A percentile compares a stretch with the other conserved stretches of the same genome.
phyloP scores from a whole-genome alignment of 371 early-diverging fungal species.

The Mortierella sp. region DNA sequence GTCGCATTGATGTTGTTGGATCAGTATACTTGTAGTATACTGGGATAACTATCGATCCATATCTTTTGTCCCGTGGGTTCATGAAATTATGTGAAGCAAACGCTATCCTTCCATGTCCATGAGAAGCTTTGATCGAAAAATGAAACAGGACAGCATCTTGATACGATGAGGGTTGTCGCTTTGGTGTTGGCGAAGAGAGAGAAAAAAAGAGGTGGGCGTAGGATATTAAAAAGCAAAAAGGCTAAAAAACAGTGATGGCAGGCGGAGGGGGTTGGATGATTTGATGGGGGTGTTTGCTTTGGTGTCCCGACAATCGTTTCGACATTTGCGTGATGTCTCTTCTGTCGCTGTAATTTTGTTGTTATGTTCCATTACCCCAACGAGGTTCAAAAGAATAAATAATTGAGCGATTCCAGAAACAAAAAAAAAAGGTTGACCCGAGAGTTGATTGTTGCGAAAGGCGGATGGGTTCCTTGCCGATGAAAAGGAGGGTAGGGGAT shows the following conservation, averaged over 20 bases:
- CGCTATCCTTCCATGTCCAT: neutral
- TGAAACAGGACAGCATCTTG: neutral
- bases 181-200: neutral
- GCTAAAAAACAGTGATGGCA: neutral
- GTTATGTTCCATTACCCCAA: neutral
- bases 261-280: neutral
- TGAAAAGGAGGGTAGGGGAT: neutral
- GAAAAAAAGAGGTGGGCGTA: neutral
- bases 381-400: neutral
- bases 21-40: neutral
- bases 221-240: neutral
- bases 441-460: neutral
- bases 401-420: neutral
- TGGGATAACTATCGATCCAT: neutral
- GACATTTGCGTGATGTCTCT: neutral
- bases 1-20: neutral
- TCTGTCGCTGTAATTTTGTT: neutral
- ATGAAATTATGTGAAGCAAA: neutral
- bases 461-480: constrained; percentile 29
- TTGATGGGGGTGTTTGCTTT: constrained; percentile 4
- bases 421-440: neutral
- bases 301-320: constrained; percentile 1
- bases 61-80: neutral
- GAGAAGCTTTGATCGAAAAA: neutral
- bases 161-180: neutral